A percentile compares a stretch with the other conserved stretches of the same genome.
These are phyloP conservation scores for Datisca glomerata DNA, from an alignment of 306 rosid genomes.

Conservation along the genomic window DNA sequence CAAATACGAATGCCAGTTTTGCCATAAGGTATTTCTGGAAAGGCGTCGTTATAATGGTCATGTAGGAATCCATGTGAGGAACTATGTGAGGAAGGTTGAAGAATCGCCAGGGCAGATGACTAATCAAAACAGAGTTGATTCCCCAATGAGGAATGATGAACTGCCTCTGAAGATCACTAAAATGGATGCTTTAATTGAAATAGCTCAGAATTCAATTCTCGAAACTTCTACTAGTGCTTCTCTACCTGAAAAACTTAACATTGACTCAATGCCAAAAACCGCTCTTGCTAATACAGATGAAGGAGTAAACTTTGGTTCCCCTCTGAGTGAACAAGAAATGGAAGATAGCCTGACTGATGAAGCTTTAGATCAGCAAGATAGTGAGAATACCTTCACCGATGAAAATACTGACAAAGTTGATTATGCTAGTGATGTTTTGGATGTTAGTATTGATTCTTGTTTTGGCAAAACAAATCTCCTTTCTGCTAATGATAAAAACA, in stretches of 20 bases:
- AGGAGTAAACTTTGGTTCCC: conserved; percentile 23
- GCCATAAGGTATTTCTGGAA: conserved; percentile 74
- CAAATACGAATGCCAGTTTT: conserved; percentile 88
- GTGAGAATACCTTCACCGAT: conserved; percentile 20
- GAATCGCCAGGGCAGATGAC: conserved; percentile 32
- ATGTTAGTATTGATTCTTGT: conserved; percentile 25
- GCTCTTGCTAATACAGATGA: conserved; percentile 19
- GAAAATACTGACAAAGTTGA: conserved; percentile 28
- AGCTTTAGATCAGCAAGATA: conserved; percentile 27
- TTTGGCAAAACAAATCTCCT: conserved; percentile 13
- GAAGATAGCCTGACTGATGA: conserved; percentile 23
- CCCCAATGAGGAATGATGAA: conserved; percentile 36
- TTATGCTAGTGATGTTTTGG: conserved; percentile 16
- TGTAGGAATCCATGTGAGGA: conserved; percentile 87
- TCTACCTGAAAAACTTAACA: conserved; percentile 12
- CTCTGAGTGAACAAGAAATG: conserved; percentile 22
- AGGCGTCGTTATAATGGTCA: conserved; percentile 86
- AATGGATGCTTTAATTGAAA: conserved; percentile 85
- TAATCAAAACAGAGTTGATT: conserved; percentile 19
- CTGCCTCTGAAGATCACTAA: conserved; percentile 47
- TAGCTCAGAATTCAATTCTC: conserved; percentile 75
- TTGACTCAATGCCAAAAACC: conserved; percentile 15
- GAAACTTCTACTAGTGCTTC: conserved; percentile 31
- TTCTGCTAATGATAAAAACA: conserved; percentile 19
- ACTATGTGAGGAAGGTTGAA: conserved; percentile 61